phyloP scores from a whole-genome alignment of 345 rosid genomes.

The Iberis pinnata region DNA sequence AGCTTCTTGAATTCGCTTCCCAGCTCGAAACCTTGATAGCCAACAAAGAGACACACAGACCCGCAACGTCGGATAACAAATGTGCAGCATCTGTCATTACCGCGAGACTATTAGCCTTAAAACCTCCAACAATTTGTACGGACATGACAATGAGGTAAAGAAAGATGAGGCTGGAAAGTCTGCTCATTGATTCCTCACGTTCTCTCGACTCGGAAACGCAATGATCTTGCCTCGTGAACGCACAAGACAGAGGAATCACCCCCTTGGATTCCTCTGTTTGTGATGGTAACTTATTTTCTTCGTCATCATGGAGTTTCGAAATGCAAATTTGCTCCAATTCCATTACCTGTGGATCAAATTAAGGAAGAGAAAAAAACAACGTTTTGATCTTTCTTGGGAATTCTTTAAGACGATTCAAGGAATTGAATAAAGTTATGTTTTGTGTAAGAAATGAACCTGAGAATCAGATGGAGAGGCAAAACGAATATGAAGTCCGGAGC shows the following conservation, averaged over 20 bases:
- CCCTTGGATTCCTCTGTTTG: slow-evolving; percentile 25
- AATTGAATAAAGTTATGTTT: slow-evolving; percentile 1
- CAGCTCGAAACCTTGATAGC: slow-evolving; percentile 78
- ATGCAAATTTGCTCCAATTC: slow-evolving; percentile 39
- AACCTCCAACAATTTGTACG: slow-evolving; percentile 65
- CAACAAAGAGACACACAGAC: slow-evolving; percentile 58
- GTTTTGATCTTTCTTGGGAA: neutral
- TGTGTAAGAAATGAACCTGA: slow-evolving; percentile 23
- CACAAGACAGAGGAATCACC: slow-evolving; percentile 33
- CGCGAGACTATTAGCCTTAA: slow-evolving; percentile 76
- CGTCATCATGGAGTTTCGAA: slow-evolving; percentile 30
- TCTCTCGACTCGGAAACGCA: slow-evolving; percentile 36
- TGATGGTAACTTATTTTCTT: slow-evolving; percentile 34
- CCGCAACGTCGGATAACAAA: slow-evolving; percentile 63
- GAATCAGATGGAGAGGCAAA: slow-evolving; percentile 17
- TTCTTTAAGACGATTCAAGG: neutral
- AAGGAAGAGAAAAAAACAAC: neutral
- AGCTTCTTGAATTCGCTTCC: slow-evolving; percentile 54
- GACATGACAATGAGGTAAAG: slow-evolving; percentile 45
- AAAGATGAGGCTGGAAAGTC: slow-evolving; percentile 45
- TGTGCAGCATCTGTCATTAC: slow-evolving; percentile 81
- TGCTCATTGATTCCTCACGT: slow-evolving; percentile 39
- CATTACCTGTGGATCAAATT: slow-evolving; percentile 36
- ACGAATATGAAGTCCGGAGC: neutral
- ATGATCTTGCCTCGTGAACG: slow-evolving; percentile 44